Percentiles rank a stretch among this genome's conserved stretches.
Evolutionary conservation across 2,329 filamentous ascomycete genomes (phyloP).

Genomic region (Fusarium oxysporum): DNA sequence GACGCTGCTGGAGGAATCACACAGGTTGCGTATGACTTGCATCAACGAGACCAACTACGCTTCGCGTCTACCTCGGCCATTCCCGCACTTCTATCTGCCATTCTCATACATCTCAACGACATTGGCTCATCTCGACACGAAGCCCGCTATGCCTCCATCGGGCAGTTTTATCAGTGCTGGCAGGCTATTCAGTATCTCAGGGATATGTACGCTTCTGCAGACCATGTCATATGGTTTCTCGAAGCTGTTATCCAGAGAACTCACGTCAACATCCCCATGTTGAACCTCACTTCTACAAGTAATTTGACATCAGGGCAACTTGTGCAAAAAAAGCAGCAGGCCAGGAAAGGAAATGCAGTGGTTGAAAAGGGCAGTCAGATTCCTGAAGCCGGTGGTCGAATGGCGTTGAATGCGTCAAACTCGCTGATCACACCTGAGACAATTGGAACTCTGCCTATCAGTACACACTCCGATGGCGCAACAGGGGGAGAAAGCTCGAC

Average conservation of each 20-base stretch:
- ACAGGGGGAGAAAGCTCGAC: not conserved
- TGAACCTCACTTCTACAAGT: not conserved
- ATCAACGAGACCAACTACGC: not conserved
- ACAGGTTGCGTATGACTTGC: not conserved
- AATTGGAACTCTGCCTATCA: no score
- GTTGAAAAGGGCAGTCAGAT: no score
- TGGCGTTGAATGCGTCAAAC: no score
- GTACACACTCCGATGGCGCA: no score
- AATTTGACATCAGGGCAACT: no score
- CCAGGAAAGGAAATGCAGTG: no score
- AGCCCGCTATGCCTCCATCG: not conserved
- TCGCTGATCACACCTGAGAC: no score
- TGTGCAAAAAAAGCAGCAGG: no score
- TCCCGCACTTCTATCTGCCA: not conserved
- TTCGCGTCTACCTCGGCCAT: not conserved
- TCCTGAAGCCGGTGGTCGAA: no score
- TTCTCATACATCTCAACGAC: not conserved
- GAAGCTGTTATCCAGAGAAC: not conserved
- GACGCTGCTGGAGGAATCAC: not conserved
- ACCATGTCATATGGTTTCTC: not conserved
- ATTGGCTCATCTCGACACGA: not conserved
- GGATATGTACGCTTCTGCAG: not conserved
- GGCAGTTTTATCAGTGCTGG: not conserved
- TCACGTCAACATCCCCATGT: not conserved
- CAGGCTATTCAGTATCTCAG: not conserved